Base-by-base conservation (phyloP, 2,329 filamentous ascomycete genomes). In the Lachnellula arida region DNA sequence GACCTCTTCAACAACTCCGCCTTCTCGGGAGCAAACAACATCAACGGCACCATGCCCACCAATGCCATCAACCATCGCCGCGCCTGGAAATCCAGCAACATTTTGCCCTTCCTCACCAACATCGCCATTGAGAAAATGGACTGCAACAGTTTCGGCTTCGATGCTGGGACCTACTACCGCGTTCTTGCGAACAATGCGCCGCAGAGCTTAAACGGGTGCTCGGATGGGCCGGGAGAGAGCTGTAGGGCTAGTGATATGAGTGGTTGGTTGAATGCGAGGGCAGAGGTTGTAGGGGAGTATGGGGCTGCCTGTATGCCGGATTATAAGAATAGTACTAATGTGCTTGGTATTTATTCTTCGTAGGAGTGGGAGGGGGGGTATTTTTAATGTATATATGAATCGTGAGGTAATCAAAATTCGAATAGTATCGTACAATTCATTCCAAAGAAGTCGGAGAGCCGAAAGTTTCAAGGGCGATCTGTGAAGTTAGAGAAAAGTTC, bases 1-100 rank as follows among this genome's bases (percentile, higher is more conserved):
- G 79, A 78, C 4, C 68, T 82, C 6, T 81, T 80, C 71, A 81
- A 81, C 68, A 81, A 80, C 67, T 76, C 74, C 4, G 75, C 71
- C 0, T 75, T 73, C 60, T 73, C 76, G 0, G 76, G 75, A 6
- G 65, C 71, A 2, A 71, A 77, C 61, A 66, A 79, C 54, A 65
- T 76, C 44, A 81, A 81, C 58, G 71, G 66, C 17, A 78, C 76
- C 8, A 80, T 81, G 78, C 77, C 78, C 0, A 62, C 71, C 3
- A 67, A 74, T 53, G 69, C 65, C 42, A 74, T 79, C 60, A 81
- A 81, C 67, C 74, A 78, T 60, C 66, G 71, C 19, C 74, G 79
- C 22, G 74, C 70, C 3, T 81, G 78, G 78, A 72, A 72, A 58
- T 78, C 74, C 5, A 77, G 74, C n/a, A 70, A 74, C 50, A 77